Evolutionary conservation across 139 green algal species (phyloP), one percentile per base, ranked within the genome.

Genomic region (Chara braunii): DNA sequence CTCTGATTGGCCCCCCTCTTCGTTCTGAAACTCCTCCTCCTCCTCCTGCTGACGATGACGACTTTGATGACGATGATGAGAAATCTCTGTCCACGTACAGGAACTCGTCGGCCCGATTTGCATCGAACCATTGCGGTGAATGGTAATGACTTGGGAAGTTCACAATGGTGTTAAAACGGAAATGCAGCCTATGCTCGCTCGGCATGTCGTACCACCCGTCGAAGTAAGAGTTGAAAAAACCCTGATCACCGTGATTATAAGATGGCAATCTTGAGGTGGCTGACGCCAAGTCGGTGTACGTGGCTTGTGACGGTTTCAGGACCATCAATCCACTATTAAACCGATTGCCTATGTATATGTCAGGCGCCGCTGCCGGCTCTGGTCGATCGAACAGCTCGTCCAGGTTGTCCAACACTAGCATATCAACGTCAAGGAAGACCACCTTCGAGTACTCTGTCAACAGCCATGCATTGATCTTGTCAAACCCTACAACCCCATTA

Each of bases 181-280:
- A 52, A 11, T 52, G 2, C 2, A 72, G 63, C 24, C 63, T 52
- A 28, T 72, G 63, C 23, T n/a, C 55, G 9, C 35, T 23, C 7
- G 55, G 55, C 63, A 37, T 37, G 28, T 72, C 40, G 55, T 59
- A 70, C 29, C 28, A 90, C n/a, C 72, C 66, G 6, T 45, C 26
- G 32, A 85, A 89, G 65, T 87, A 91, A 3, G 30, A 53, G 37
- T 92, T 91, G 3, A 92, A 63, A 57, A 92, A 92, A 11, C 85
- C 85, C 57, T 86, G 80, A 55, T 87, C 81, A 1, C 81, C 81
- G 24, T 53, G 34, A 44, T 72, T 72, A 54, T 72, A 72, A 5
- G 63, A 72, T 6, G 63, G 63, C 4, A 72, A 54, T 2, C n/a
- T 9, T 22, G 64, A 32, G 23, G 66, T 59, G 36, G 55, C 53